Evolutionary conservation across 2,329 filamentous ascomycete species (phyloP).

Genomic region (Pseudocercospora cruenta): DNA sequence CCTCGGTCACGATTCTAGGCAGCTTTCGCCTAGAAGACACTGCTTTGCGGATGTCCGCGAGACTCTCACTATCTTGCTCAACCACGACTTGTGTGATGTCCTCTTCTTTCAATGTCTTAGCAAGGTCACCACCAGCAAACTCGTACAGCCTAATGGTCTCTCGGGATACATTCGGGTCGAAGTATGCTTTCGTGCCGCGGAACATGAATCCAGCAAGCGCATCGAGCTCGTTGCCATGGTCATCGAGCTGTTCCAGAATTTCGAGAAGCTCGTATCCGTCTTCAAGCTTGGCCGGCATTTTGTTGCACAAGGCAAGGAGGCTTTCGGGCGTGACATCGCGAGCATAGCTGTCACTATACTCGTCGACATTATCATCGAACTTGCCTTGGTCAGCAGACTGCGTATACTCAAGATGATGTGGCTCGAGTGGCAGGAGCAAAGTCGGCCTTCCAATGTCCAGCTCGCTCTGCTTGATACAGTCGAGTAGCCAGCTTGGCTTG

Average conservation of each 20-base stretch:
- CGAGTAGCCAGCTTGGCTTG: conserved; percentile 78
- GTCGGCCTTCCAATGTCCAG: conserved; percentile 50
- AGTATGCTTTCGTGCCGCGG: conserved; percentile 49
- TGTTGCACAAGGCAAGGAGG: conserved; percentile 55
- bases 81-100: conserved; percentile 73
- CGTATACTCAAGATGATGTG: conserved; percentile 72
- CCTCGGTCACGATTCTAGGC: conserved; percentile 68
- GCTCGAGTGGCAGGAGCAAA: conserved; percentile 67
- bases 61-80: conserved; percentile 46
- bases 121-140: conserved; percentile 71
- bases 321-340: conserved; percentile 69
- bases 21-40: conserved; percentile 45
- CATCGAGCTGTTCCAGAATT: conserved; percentile 61
- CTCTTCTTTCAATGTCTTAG: conserved; percentile 54
- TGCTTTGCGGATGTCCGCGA: conserved; percentile 28
- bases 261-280: conserved; percentile 50
- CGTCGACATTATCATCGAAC: conserved; percentile 69
- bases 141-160: conserved; percentile 38
- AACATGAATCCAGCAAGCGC: conserved; percentile 59
- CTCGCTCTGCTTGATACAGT: conserved; percentile 70
- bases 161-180: conserved; percentile 44
- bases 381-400: conserved; percentile 59
- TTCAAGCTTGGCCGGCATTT: conserved; percentile 57
- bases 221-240: conserved; percentile 59
- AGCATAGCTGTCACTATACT: conserved; percentile 80